Evolutionary conservation across 2,329 filamentous ascomycete genomes (phyloP).

Genomic region (Bipolaris oryzae): DNA sequence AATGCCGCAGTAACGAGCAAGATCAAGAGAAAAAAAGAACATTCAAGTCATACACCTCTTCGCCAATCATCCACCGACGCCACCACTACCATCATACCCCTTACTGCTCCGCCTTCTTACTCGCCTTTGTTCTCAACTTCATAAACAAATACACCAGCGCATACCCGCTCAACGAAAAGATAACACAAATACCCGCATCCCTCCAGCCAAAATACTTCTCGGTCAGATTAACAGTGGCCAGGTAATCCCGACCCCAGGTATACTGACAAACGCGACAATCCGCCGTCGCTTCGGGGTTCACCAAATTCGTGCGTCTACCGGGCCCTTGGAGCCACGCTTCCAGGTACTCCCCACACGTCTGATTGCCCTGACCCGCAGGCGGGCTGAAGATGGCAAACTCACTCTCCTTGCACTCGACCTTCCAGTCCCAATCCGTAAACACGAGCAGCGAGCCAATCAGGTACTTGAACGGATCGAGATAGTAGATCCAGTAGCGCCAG

Average conservation of each 20-base stretch:
- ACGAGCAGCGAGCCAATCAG: constrained; percentile 50
- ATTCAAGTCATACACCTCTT: too few relatives aligned
- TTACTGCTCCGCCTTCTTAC: constrained; percentile 47
- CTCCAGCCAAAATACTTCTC: constrained; percentile 71
- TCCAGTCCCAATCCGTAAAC: constrained; percentile 51
- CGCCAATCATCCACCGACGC: too few relatives aligned
- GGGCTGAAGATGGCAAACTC: constrained; percentile 56
- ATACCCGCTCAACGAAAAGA: constrained; percentile 64
- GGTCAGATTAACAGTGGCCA: constrained; percentile 64
- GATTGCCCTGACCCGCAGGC: constrained; percentile 44
- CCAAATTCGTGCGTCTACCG: constrained; percentile 54
- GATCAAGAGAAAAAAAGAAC: too few relatives aligned
- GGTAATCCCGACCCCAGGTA: constrained; percentile 63
- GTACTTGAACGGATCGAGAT: constrained; percentile 53
- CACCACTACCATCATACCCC: too few relatives aligned
- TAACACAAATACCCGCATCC: constrained; percentile 64
- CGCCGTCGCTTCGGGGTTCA: constrained; percentile 64
- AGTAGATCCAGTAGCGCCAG: constrained; percentile 62
- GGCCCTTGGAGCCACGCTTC: constrained; percentile 13
- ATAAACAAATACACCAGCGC: constrained; percentile 53
- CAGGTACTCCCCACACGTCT: constrained; percentile 64
- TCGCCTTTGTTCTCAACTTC: constrained; percentile 51
- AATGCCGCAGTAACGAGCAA: too few relatives aligned
- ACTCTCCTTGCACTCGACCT: constrained; percentile 44
- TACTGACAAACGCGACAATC: constrained; percentile 68